Base-by-base conservation (phyloP, 768 basidiomycete species). In the Hericium coralloides region DNA sequence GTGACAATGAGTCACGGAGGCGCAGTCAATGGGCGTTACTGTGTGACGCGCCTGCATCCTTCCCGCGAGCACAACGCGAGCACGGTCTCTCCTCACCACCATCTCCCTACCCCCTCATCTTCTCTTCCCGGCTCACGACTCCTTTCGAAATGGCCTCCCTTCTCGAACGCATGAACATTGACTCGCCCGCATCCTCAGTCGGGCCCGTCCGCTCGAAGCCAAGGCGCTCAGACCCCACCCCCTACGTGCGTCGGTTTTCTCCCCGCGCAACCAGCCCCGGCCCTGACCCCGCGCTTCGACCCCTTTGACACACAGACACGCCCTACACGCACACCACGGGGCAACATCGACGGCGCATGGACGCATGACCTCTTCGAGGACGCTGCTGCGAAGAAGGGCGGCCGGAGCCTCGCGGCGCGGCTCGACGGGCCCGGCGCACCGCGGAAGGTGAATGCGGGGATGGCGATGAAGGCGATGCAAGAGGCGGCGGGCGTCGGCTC, bases 391-490 rank as follows among this genome's bases (percentile, higher is more conserved):
- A 59, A 48, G 8, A 50, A 20, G 15, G 26, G 39, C 10, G 55
- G 52, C 14, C 60, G 57, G n/a, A 55, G 59, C 2, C 58, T 63
- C 25, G 52, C 55, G 25, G 62, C 54, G n/a, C 62, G 62, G 37
- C 22, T 63, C 49, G 56, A 36, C 31, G 47, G 51, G 8, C 53
- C 57, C 5, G 55, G 55, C 26, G 3, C 48, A 3, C 60, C 61
- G 3, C 59, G 60, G 22, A 63, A 61, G 55, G 58, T 63, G 57
- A 61, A 63, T 22, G 61, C 60, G 52, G 62, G 59, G 25, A n/a
- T 49, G 20, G 62, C 57, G 17, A 57, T 49, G 25, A 58, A 49
- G 43, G 62, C 62, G n/a, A 22, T 61, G 52, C 52, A 56, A 43
- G 62, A 60, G 20, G 62, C 62, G 14, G 60, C 62, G 8, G 59